A percentile compares a stretch with the other conserved stretches of the same genome.
phyloP scores from a whole-genome alignment of 805 yeast genomes.

The Kuraishia piskuri region DNA sequence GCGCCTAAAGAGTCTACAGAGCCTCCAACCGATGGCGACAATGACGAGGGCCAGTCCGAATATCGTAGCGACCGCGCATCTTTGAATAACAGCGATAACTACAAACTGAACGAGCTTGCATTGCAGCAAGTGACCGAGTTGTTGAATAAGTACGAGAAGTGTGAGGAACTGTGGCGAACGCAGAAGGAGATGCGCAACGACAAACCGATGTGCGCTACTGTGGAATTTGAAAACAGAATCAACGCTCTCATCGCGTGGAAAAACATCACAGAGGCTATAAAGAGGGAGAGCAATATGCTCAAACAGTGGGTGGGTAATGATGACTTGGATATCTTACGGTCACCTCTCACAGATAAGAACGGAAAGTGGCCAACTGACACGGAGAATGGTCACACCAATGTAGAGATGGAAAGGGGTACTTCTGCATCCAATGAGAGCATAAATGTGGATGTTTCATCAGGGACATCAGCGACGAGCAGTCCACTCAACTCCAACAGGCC shows the following conservation, averaged over 20 bases:
- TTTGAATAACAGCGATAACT: neutral
- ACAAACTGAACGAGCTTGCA: constrained; percentile 18
- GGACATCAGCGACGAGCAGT: neutral
- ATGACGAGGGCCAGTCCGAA: neutral
- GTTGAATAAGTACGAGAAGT: constrained; percentile 52
- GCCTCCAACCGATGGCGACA: constrained; percentile 6
- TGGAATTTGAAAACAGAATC: constrained; percentile 54
- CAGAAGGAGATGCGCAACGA: constrained; percentile 70
- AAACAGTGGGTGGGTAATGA: constrained; percentile 80
- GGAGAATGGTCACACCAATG: neutral
- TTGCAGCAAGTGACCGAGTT: constrained; percentile 44
- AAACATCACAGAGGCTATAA: constrained; percentile 62
- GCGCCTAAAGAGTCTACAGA: constrained; percentile 23
- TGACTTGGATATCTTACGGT: constrained; percentile 53
- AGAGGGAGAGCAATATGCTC: constrained; percentile 50
- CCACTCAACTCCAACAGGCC: neutral
- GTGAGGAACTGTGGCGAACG: constrained; percentile 75
- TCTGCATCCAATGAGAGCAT: neutral
- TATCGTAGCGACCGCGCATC: neutral
- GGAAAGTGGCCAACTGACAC: neutral
- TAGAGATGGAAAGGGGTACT: neutral
- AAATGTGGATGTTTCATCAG: neutral
- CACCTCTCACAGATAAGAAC: constrained; percentile 11
- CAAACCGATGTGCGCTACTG: constrained; percentile 60
- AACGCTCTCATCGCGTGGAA: constrained; percentile 84